Evolutionary conservation across 2,329 filamentous ascomycete species (phyloP), one percentile per base, ranked within the genome.

Genomic region (Gnomoniopsis sp.): DNA sequence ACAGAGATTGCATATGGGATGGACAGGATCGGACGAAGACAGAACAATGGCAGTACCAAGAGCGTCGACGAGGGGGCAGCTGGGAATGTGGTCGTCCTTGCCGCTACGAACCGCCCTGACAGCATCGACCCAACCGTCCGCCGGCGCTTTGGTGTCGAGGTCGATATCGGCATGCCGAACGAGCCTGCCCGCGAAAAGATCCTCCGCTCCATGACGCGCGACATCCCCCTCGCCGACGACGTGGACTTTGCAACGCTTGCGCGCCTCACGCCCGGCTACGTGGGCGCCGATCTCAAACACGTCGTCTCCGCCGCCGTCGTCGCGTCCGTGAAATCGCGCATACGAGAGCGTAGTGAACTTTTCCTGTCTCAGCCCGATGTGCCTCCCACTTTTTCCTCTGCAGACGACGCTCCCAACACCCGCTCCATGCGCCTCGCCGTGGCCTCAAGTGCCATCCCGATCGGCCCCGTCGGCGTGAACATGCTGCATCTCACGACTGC

Each of bases 81-180:
- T 2, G 90, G 90, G 68, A 88, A 89, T 1, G 90, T 98, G 10
- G 88, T 98, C 34, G 90, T 96, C 15, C 82, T 98, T 53, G 95
- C 93, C 1, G 95, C 95, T 2, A 97, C 93, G 0, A 96, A 96
- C 70, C 82, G 89, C 38, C 89, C 92, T 0, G 91, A 96, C 67
- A 91, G 88, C 65, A 79, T 99, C 38, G 91, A 98, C 67, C 88
- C 92, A 0, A 34, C 83, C 88, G 66, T 82, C 87, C 71, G 87
- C 84, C 55, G 93, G 89, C 11, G 81, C 88, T 53, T 96, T 96
- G 69, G 89, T 91, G 65, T 87, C 86, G 60, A 93, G 92, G 66
- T 97, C 65, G 92, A 93, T 68, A 87, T 98, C 71, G 88, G 88
- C 22, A 90, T 97, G 38, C 95, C 95, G 0, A 92, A 91, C 63